Base-by-base conservation (phyloP, 495 filamentous ascomycete genomes). In the Acidiella bohemica region DNA sequence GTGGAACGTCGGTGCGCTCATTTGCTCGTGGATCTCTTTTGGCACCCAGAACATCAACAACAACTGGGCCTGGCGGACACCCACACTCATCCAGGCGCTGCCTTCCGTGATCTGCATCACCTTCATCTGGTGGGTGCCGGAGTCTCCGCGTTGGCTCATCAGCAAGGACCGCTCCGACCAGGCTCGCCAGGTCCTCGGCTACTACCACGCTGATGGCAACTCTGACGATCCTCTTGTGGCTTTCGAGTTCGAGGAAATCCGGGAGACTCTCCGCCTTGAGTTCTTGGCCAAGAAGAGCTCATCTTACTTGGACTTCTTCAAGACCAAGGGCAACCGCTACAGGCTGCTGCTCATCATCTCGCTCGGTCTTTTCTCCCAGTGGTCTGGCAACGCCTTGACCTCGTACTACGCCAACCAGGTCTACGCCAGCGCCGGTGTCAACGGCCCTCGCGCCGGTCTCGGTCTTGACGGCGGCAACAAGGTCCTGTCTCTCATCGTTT, bases 251-350 rank as follows among this genome's bases (percentile, higher is more conserved):
- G 20, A 27, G 7, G 59, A 61, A 29, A 58, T 60, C 30, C 38
- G 36, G 10, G 49, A 52, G 16, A 54, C 59, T 30, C 37, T 53
- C 49, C 30, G 61, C 50, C 32, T 60, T 48, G 62, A 53, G 55
- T 47, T 57, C 34, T 54, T 62, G 53, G 47, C 55, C 22, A 54
- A 64, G 29, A 58, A 65, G 30, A 51, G 50, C 35, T 56, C 44
- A 18, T 47, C 55, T 26, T 70, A 59, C 48, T 36, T 51, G 28
- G 75, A 80, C 44, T 74, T 81, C 61, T 61, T 81, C 63, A 60
- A 59, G 33, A 80, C 77, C 41, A 71, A 69, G 56, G 78, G 79
- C 44, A 84, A 83, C 61, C 68, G 74, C 5, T 74, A 75, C 50
- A 67, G 77, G 19, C 51, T 80, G 4, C 36, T 56, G 24, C 58